Conservation (phyloP, 176 grass and related monocot species). For the Rhynchospora tenuis region DNA sequence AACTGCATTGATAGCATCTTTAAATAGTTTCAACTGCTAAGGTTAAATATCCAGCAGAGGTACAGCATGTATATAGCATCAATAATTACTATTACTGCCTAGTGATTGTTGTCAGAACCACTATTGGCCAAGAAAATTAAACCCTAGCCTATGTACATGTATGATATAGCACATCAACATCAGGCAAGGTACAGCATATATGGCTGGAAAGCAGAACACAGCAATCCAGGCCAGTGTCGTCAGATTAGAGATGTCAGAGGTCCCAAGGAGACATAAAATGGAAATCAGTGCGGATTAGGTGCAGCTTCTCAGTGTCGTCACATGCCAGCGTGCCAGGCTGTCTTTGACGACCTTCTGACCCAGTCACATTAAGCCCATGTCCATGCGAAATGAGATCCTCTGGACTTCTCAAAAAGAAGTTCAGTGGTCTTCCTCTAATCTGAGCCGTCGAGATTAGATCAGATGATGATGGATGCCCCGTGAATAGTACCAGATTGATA, state of each 20-base stretch:
- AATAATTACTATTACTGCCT: too few relatives aligned
- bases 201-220: background rate
- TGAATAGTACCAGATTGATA: too few relatives aligned
- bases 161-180: background rate
- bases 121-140: background rate
- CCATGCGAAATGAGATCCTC: too few relatives aligned
- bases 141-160: background rate
- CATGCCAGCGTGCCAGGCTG: constrained; percentile 14
- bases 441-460: too few relatives aligned
- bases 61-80: too few relatives aligned
- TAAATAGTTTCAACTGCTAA: background rate
- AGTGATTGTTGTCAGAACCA: too few relatives aligned
- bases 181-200: background rate
- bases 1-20: background rate
- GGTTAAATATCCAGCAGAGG: background rate
- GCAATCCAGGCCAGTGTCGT: background rate
- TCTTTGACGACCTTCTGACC: constrained; percentile 11
- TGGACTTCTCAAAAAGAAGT: too few relatives aligned
- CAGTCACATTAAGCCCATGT: constrained; percentile 6
- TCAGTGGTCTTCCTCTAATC: too few relatives aligned
- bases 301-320: constrained; percentile 8
- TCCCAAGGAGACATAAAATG: constrained; percentile 1
- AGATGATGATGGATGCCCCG: too few relatives aligned
- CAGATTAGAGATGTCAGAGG: background rate
- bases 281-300: constrained; percentile 16